Evolutionary conservation across 345 rosid species (phyloP).

Genomic region (Moricandia moricandioides): DNA sequence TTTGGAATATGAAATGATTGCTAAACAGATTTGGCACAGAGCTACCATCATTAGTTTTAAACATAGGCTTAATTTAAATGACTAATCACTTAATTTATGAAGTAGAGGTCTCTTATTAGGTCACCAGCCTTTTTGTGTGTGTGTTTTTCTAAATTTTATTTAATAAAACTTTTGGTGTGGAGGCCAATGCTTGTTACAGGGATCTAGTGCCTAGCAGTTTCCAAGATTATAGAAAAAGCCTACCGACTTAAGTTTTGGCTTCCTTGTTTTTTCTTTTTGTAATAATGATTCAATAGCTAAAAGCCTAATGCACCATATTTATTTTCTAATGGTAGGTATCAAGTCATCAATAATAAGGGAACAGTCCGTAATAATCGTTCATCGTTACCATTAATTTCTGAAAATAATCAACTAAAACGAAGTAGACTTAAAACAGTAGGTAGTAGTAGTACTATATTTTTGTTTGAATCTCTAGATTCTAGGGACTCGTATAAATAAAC

Average conservation of each 20-base stretch:
- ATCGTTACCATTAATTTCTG: slow-evolving; percentile 14
- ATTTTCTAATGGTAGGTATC: not conserved
- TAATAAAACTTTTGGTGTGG: slow-evolving; percentile 10
- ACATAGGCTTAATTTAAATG: not conserved
- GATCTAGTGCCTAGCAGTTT: slow-evolving; percentile 30
- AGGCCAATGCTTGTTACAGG: slow-evolving; percentile 34
- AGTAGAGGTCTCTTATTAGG: slow-evolving; percentile 15
- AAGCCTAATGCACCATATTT: not conserved
- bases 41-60: slow-evolving; percentile 20
- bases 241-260: slow-evolving; percentile 4
- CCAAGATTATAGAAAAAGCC: not conserved
- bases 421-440: not conserved
- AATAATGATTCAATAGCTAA: not conserved
- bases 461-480: not conserved
- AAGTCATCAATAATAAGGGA: slow-evolving; percentile 16
- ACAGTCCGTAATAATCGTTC: slow-evolving; percentile 19
- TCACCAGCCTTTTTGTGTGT: slow-evolving; percentile 35
- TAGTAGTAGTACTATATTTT: not conserved
- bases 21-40: slow-evolving; percentile 34
- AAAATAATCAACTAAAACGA: not conserved
- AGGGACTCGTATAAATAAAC: slow-evolving; percentile 15
- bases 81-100: slow-evolving; percentile 7
- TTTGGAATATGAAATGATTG: slow-evolving; percentile 26
- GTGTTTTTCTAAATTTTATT: not conserved
- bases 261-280: not conserved